phyloP scores from a whole-genome alignment of 768 basidiomycete species.

The Termitomyces sp. region DNA sequence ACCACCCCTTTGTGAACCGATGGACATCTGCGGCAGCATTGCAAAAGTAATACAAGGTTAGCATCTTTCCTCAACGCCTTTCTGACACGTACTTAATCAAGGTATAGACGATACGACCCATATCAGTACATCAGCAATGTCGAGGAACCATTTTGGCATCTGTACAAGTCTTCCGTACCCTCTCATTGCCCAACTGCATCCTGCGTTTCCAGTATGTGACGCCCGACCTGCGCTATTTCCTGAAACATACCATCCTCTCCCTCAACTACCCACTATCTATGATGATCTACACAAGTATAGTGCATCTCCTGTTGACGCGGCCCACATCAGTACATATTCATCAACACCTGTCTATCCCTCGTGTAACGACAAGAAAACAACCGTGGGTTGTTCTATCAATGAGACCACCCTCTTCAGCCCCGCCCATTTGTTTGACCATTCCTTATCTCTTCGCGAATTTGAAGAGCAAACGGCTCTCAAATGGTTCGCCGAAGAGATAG shows the following conservation, averaged over 20 bases:
- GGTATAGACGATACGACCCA: not conserved
- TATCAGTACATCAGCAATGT: too few relatives aligned
- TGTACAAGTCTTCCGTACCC: not conserved
- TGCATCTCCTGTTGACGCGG: not conserved
- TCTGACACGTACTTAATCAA: not conserved
- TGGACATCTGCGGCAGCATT: not conserved
- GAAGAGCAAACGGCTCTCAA: not conserved
- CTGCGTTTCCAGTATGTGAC: not conserved
- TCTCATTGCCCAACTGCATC: not conserved
- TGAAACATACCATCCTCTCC: not conserved
- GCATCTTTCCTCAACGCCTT: not conserved
- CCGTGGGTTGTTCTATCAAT: not conserved
- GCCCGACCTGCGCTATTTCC: not conserved
- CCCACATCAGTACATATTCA: not conserved
- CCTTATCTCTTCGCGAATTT: not conserved
- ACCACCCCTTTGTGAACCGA: not conserved
- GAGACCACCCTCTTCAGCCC: not conserved
- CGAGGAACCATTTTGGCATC: not conserved
- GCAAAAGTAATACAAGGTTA: not conserved
- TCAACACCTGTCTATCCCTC: not conserved
- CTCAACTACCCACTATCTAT: not conserved
- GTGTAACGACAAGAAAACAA: not conserved
- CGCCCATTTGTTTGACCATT: not conserved
- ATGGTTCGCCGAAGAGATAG: not conserved
- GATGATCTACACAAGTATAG: not conserved